Percentiles rank a stretch among this genome's conserved stretches.
These are phyloP conservation scores for Iberis pinnata DNA, from an alignment of 345 rosid species.

Conservation along the genomic window DNA sequence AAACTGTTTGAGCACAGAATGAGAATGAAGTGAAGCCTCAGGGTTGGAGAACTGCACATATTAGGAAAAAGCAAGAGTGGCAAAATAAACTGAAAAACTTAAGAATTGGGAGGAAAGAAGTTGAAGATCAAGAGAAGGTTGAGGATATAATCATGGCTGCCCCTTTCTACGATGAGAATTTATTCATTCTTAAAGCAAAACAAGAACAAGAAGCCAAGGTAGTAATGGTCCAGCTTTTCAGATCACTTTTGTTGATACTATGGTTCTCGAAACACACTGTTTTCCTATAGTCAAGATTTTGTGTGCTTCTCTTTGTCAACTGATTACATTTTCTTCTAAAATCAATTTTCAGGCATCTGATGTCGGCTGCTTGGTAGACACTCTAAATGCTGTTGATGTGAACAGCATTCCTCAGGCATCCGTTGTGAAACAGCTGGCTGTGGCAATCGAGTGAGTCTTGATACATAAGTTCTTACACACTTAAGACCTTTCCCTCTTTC, in stretches of 20 bases:
- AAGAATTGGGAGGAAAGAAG: slow-evolving; percentile 55
- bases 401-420: slow-evolving; percentile 63
- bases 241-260: neutral
- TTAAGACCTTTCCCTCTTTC: neutral
- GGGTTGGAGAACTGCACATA: slow-evolving; percentile 53
- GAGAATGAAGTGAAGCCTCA: slow-evolving; percentile 48
- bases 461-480: slow-evolving; percentile 2
- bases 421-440: slow-evolving; percentile 71
- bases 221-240: slow-evolving; percentile 7
- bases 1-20: slow-evolving; percentile 34
- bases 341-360: slow-evolving; percentile 45
- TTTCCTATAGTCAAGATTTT: slow-evolving; percentile 4
- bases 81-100: slow-evolving; percentile 69
- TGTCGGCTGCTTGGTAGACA: slow-evolving; percentile 42
- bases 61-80: slow-evolving; percentile 75
- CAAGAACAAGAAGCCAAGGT: slow-evolving; percentile 83
- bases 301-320: neutral
- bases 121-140: slow-evolving; percentile 48
- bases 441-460: slow-evolving; percentile 70
- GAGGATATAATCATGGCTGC: slow-evolving; percentile 60
- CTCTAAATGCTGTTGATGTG: slow-evolving; percentile 44
- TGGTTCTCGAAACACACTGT: neutral
- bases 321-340: slow-evolving; percentile 4
- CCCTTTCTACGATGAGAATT: slow-evolving; percentile 62
- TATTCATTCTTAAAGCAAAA: slow-evolving; percentile 50